Evolutionary conservation across 2,329 filamentous ascomycete species (phyloP), one percentile per base, ranked within the genome.

Genomic region (Penicillium olsonii): DNA sequence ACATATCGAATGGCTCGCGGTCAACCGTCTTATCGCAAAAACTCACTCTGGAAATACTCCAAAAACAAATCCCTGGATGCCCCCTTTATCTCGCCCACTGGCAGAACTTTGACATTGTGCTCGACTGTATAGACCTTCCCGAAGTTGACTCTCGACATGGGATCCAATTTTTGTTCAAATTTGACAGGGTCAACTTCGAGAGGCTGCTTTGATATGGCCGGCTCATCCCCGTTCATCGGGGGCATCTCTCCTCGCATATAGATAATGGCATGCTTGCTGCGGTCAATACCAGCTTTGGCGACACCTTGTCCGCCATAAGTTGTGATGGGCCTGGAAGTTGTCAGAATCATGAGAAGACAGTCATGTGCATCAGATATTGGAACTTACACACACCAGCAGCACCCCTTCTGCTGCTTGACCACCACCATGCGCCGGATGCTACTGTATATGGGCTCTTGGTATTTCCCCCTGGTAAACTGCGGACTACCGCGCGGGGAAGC

Each of bases 101-200:
- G 62, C 17, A 69, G 68, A 1, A 74, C 71, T 43, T 71, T 75
- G 31, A 73, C 59, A 44, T 76, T 75, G 45, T 74, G 68, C 45
- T 77, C 69, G 11, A 76, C 68, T 0, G 69, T 71, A 54, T 73
- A 69, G 1, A 70, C 54, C 12, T 75, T 74, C 2, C 65, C 67
- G 29, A 74, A 75, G 10, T 74, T 70, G 4, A 77, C 49, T 2
- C 73, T 65, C 3, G 73, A 76, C 41, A 67, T 61, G 0, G 12
- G 8, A 14, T 69, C 45, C 5, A 77, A 55, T 3, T 46, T 62
- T 17, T 66, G 48, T 2, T 52, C 45, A 0, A 40, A 12, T 12
- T 53, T 52, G 0, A 54, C 48, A 0, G 66, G 66, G 1, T 55
- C 26, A 10, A 78, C 59, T 24, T 60, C 59, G 4, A 78, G 65